These are phyloP conservation scores for Hemileccinum rubropunctum DNA, from an alignment of 768 basidiomycete genomes.

Conservation along the genomic window DNA sequence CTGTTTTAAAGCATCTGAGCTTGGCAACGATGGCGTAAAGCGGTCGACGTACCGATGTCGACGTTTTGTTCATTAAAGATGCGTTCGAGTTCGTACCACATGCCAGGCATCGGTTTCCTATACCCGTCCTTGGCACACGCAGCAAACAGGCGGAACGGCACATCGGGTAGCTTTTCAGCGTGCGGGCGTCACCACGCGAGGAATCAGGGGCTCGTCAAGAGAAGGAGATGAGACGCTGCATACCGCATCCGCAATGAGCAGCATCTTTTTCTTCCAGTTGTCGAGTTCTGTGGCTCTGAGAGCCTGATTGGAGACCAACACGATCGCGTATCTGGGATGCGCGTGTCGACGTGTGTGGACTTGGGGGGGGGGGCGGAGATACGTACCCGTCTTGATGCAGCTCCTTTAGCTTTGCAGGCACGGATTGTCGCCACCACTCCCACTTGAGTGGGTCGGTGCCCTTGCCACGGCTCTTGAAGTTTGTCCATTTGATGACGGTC, in stretches of 20 bases:
- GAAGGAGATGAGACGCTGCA: constrained; percentile 14
- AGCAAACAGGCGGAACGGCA: constrained; percentile 79
- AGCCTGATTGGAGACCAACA: constrained; percentile 82
- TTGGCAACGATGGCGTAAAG: background rate
- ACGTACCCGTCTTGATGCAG: constrained; percentile 60
- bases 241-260: constrained; percentile 62
- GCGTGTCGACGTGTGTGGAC: background rate
- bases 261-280: constrained; percentile 77
- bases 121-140: constrained; percentile 72
- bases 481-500: constrained; percentile 63
- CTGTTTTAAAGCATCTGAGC: constrained; percentile 36
- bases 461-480: constrained; percentile 32
- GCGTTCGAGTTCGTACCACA: constrained; percentile 72
- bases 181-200: background rate
- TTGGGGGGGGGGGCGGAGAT: background rate
- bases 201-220: background rate
- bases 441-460: constrained; percentile 34
- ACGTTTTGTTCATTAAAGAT: constrained; percentile 57
- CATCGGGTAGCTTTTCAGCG: constrained; percentile 52
- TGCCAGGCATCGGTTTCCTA: constrained; percentile 86
- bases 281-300: constrained; percentile 46
- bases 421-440: constrained; percentile 68
- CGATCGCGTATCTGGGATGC: constrained; percentile 55
- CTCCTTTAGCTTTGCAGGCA: constrained; percentile 63
- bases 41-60: constrained; percentile 55